Evolutionary conservation across 2,329 filamentous ascomycete genomes (phyloP), one percentile per base, ranked within the genome.

Genomic region (Xylaria sp.): DNA sequence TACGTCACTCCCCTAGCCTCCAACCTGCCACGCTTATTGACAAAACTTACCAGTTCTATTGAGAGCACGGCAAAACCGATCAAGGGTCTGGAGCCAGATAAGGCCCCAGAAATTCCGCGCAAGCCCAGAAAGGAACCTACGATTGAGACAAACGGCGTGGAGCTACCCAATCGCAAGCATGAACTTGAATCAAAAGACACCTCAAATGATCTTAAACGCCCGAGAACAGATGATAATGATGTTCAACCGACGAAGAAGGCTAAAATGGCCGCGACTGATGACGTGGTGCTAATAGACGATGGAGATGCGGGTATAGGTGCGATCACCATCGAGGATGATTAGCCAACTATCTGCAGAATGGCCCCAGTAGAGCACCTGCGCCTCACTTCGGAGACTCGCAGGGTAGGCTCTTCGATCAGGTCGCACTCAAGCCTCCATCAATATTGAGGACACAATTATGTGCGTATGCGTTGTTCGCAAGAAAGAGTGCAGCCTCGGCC

Each of bases 371-470:
- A 57, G 50, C 5, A 29, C 35, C 5, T 13, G 18, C 48, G 54
- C 9, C 18, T 29, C 40, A 47, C 44, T 21, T 40, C 23, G 59
- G 35, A 23, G 65, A 50, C n/a, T 59, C 32, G 60, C 13, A 9
- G n/a, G 48, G 27, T 1, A 10, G 42, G 40, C 35, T n/a, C 12
- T 18, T 60, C 25, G 27, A 35, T 85, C 78, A 92, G 74, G 80
- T 80, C 60, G 92, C 92, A 79, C 92, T 94, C 73, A 97, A 79
- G 1, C 94, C 94, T 18, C 94, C 94, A 79, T 97, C 94, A 32
- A 97, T 84, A 78, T 94, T 96, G 60, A 97, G 84, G 60, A 94
- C 86, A 78, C 93, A 96, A 73, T 97, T 97, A 79, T 95, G 95
- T 65, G 93, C 92, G 80, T 95, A 97, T 70, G 87, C 83, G 79